phyloP scores from a whole-genome alignment of 352 stramenopile genomes.

The Pythium rishiriense region DNA sequence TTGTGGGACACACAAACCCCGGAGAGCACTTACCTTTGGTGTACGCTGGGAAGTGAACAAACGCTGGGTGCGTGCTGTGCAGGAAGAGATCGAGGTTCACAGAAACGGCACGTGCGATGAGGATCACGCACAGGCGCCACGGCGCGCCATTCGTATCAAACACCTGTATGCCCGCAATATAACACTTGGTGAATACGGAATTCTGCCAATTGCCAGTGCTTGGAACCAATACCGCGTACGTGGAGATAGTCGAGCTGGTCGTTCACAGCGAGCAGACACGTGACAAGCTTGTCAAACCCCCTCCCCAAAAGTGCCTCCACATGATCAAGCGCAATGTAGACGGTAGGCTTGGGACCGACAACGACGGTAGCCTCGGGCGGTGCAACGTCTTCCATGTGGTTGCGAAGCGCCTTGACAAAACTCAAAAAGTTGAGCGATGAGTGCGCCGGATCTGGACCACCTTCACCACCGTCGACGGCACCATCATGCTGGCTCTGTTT shows the following conservation, averaged over 20 bases:
- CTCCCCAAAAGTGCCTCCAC: constrained; percentile 66
- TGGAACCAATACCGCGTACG: constrained; percentile 27
- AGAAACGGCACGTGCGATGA: constrained; percentile 69
- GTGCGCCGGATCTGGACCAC: constrained; percentile 16
- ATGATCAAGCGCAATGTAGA: constrained; percentile 72
- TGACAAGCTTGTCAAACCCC: constrained; percentile 51
- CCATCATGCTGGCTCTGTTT: not conserved
- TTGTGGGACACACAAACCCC: not conserved
- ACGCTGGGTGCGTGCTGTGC: constrained; percentile 22
- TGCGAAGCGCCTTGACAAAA: constrained; percentile 65
- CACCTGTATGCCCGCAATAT: not conserved
- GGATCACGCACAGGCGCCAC: constrained; percentile 63
- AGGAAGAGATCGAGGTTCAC: constrained; percentile 53
- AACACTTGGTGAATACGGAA: no score
- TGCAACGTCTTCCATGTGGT: constrained; percentile 38
- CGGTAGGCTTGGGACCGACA: constrained; percentile 21
- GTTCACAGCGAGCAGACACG: constrained; percentile 70
- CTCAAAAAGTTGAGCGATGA: constrained; percentile 67
- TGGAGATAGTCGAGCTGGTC: constrained; percentile 64
- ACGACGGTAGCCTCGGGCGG: not conserved
- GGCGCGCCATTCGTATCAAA: constrained; percentile 33
- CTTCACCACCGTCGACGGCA: not conserved
- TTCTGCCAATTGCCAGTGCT: no score
- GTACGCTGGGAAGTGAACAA: constrained; percentile 28
- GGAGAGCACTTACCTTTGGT: constrained; percentile 20